These are phyloP conservation scores for Podila epicladia DNA, from an alignment of 192 early-diverging fungal genomes.

Conservation along the genomic window DNA sequence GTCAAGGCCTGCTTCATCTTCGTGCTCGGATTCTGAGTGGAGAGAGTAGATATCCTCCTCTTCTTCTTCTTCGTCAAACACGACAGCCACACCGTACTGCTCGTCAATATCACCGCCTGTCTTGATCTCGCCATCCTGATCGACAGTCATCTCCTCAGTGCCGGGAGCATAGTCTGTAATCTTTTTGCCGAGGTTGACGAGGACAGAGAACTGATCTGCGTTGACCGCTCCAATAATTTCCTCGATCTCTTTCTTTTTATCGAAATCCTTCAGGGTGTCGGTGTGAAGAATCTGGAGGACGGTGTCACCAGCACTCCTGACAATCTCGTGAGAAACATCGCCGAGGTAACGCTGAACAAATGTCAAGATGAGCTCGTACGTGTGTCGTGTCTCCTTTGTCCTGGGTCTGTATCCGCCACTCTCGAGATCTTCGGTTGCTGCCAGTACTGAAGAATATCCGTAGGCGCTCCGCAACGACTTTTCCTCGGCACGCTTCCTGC, in stretches of 20 bases:
- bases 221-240: slow-evolving; percentile 73
- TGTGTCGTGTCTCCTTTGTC: slow-evolving; percentile 87
- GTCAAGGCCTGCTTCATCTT: slow-evolving; percentile 64
- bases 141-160: slow-evolving; percentile 63
- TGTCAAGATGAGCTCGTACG: slow-evolving; percentile 90
- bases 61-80: slow-evolving; percentile 96
- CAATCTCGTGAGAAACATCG: slow-evolving; percentile 91
- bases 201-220: slow-evolving; percentile 85
- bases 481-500: slow-evolving; percentile 69
- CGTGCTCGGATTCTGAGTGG: slow-evolving; percentile 72
- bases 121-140: slow-evolving; percentile 62
- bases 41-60: slow-evolving; percentile 79
- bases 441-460: slow-evolving; percentile 79
- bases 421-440: slow-evolving; percentile 90
- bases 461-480: slow-evolving; percentile 69
- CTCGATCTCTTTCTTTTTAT: slow-evolving; percentile 89
- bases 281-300: slow-evolving; percentile 86
- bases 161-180: slow-evolving; percentile 87
- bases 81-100: slow-evolving; percentile 92
- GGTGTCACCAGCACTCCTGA: slow-evolving; percentile 89
- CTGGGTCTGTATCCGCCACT: slow-evolving; percentile 86
- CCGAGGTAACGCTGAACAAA: slow-evolving; percentile 84
- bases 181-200: slow-evolving; percentile 92
- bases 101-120: slow-evolving; percentile 77
- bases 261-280: slow-evolving; percentile 86